phyloP scores from a whole-genome alignment of 192 early-diverging fungal genomes.

The Coemansia erecta region DNA sequence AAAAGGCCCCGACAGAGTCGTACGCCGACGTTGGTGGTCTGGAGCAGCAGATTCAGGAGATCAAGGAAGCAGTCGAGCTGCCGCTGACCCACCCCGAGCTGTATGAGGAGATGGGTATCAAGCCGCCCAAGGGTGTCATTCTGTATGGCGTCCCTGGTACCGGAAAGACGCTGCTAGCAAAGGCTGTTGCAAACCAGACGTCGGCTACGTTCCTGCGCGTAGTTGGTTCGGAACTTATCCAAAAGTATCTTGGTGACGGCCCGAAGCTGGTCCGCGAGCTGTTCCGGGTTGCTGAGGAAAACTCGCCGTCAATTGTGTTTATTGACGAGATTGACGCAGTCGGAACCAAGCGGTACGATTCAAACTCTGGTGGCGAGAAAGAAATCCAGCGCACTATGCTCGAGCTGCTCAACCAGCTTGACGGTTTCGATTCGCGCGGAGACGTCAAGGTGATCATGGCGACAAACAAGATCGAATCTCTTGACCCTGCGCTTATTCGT shows the following conservation, averaged over 20 bases:
- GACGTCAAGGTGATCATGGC: constrained; percentile 99
- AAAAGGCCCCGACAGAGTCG: constrained; percentile 97
- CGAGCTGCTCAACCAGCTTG: constrained; percentile 95
- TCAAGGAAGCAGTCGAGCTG: constrained; percentile 96
- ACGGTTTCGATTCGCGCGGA: constrained; percentile 93
- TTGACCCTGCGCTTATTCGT: constrained; percentile 96
- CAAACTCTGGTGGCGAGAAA: constrained; percentile 89
- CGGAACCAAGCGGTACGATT: constrained; percentile 96
- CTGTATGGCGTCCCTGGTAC: constrained; percentile 94
- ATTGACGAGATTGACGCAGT: constrained; percentile 99
- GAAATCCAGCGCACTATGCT: constrained; percentile 98
- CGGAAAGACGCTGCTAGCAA: constrained; percentile 92
- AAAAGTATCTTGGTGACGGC: constrained; percentile 98
- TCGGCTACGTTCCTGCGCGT: constrained; percentile 97
- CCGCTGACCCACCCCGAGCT: constrained; percentile 96
- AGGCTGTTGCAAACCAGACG: constrained; percentile 98
- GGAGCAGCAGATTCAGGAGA: constrained; percentile 96
- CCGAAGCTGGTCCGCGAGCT: constrained; percentile 97
- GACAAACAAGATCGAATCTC: constrained; percentile 94
- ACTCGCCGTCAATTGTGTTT: constrained; percentile 96
- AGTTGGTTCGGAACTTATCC: constrained; percentile 96
- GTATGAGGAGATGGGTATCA: constrained; percentile 99
- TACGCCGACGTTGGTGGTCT: constrained; percentile 98
- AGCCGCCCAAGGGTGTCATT: constrained; percentile 96
- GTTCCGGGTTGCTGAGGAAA: constrained; percentile 95